Evolutionary conservation across 202 grass and related monocot species (phyloP).

Genomic region (Schoenoplectus triqueter): DNA sequence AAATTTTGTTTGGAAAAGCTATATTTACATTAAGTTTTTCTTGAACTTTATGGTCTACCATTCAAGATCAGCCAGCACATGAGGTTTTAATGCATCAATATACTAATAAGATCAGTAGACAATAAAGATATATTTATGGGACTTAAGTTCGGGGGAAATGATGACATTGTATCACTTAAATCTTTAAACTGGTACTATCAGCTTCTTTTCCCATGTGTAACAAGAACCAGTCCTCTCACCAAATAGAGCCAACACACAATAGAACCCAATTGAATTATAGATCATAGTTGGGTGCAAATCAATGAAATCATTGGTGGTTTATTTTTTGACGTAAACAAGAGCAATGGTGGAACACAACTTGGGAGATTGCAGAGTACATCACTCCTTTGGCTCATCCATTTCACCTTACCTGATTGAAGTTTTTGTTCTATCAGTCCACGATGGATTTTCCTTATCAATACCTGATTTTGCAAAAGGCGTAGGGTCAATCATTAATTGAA

Average conservation of each 20-base stretch:
- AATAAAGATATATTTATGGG: not conserved
- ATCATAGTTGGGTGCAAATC: not conserved
- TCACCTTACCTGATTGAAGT: constrained; percentile 14
- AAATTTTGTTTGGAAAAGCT: not conserved
- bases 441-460: constrained; percentile 70
- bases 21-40: not conserved
- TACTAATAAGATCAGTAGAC: constrained; percentile 5
- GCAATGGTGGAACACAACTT: not conserved
- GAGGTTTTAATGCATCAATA: not conserved
- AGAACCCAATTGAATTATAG: not conserved
- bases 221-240: too few species aligned
- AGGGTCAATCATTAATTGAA: constrained; percentile 88
- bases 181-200: too few species aligned
- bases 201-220: too few species aligned
- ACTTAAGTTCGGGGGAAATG: not conserved
- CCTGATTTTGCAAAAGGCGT: constrained; percentile 59
- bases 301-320: not conserved
- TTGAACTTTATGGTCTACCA: not conserved
- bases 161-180: too few species aligned
- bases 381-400: constrained; percentile 44
- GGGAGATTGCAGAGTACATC: constrained; percentile 14
- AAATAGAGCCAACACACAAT: not conserved
- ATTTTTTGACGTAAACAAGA: not conserved
- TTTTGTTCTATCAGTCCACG: constrained; percentile 58
- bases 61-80: not conserved